phyloP scores from a whole-genome alignment of 768 basidiomycete genomes.

The Arthromyces matolae region DNA sequence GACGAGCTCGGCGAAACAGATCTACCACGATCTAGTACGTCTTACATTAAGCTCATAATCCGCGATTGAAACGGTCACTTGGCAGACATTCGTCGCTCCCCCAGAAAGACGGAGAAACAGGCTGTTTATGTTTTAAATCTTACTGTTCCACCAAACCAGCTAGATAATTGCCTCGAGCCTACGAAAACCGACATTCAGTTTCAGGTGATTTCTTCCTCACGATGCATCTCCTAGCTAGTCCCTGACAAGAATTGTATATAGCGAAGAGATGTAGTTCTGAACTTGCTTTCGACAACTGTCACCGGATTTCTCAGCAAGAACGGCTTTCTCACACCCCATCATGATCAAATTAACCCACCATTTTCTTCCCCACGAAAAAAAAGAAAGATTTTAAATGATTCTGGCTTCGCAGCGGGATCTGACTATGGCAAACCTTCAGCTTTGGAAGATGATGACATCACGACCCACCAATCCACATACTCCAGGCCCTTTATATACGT shows the following conservation, averaged over 20 bases:
- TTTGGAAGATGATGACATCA: no score
- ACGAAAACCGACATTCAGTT: conserved; percentile 65
- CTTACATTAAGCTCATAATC: not conserved
- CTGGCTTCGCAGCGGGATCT: conserved; percentile 30
- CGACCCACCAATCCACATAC: no score
- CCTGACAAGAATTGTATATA: conserved; percentile 24
- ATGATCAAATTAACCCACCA: conserved; percentile 17
- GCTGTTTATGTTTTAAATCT: conserved; percentile 84
- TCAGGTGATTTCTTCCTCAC: conserved; percentile 44
- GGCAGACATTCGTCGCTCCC: conserved; percentile 64
- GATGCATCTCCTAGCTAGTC: conserved; percentile 2
- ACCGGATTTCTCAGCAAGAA: conserved; percentile 62
- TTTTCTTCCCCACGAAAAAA: conserved; percentile 48
- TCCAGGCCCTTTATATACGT: conserved; percentile 7
- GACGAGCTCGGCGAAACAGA: conserved; percentile 58
- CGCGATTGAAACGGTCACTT: conserved; percentile 14
- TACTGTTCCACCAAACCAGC: conserved; percentile 53
- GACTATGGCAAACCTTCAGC: not conserved
- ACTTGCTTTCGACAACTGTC: conserved; percentile 56
- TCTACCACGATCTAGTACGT: conserved; percentile 42
- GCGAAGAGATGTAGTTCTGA: conserved; percentile 54
- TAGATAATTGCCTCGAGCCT: conserved; percentile 84
- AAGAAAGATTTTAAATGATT: conserved; percentile 40
- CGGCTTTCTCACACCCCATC: conserved; percentile 43
- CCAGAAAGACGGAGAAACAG: conserved; percentile 73